Conservation (phyloP, 768 basidiomycete genomes). For the Cystofilobasidium capitatum region DNA sequence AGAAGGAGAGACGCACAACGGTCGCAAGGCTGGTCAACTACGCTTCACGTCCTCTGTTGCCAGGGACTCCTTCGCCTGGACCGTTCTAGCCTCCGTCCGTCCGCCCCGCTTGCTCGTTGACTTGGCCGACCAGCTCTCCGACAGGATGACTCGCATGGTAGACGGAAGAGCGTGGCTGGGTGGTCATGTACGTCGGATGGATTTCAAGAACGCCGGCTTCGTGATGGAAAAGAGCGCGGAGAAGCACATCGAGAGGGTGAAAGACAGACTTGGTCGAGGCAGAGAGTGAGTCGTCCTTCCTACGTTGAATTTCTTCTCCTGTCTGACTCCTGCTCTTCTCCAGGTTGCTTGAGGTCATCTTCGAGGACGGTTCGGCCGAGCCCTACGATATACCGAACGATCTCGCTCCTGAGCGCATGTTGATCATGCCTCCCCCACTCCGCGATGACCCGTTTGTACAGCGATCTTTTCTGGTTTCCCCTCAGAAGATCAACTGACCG, state of each 20-base stretch:
- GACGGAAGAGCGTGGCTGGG: background rate
- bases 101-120: background rate
- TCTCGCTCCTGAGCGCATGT: background rate
- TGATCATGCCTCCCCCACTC: background rate
- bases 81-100: background rate
- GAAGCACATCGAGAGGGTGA: background rate
- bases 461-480: background rate
- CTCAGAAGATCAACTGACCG: background rate
- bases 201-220: background rate
- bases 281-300: background rate
- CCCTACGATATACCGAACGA: background rate
- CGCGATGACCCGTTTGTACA: background rate
- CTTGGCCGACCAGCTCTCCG: background rate
- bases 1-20: conserved; percentile 31
- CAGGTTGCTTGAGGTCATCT: background rate
- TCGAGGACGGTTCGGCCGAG: background rate
- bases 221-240: conserved; percentile 7
- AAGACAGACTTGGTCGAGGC: background rate
- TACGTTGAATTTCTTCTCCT: background rate
- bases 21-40: conserved; percentile 1
- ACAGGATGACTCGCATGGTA: background rate
- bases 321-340: background rate
- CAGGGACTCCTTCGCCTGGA: background rate
- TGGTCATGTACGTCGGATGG: background rate
- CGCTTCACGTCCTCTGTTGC: background rate